These are phyloP conservation scores for Sporothrix phasma DNA, from an alignment of 2,329 filamentous ascomycete species.

Conservation along the genomic window DNA sequence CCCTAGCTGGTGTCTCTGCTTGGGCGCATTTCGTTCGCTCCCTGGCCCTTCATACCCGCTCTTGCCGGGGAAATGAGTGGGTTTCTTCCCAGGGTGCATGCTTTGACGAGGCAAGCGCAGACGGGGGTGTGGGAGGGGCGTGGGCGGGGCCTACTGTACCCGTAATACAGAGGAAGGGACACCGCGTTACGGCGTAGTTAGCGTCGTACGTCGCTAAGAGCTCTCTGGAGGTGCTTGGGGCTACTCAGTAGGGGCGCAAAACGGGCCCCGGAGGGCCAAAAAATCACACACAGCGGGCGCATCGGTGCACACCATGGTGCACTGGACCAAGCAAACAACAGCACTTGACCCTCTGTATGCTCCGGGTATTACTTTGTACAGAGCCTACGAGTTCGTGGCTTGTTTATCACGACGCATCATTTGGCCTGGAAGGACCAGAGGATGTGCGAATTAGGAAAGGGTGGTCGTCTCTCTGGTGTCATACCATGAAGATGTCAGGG, in stretches of 20 bases:
- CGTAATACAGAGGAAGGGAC: too few relatives aligned
- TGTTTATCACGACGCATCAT: neutral
- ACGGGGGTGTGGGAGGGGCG: conserved; percentile 3
- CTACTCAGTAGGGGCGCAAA: neutral
- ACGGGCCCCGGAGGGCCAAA: neutral
- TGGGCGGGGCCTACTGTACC: neutral
- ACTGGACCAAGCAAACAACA: neutral
- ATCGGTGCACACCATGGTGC: neutral
- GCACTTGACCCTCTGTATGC: neutral
- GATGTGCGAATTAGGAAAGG: conserved; percentile 2
- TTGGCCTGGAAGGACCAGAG: neutral
- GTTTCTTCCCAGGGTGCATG: conserved; percentile 4
- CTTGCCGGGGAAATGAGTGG: conserved; percentile 15
- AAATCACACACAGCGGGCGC: neutral
- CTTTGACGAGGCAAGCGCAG: conserved; percentile 19
- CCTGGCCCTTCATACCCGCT: conserved; percentile 5
- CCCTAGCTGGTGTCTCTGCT: neutral
- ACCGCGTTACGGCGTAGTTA: too few relatives aligned
- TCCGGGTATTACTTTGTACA: neutral
- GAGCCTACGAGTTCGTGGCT: too few relatives aligned
- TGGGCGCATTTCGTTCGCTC: conserved; percentile 7
- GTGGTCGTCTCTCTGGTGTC: neutral
- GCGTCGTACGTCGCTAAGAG: too few relatives aligned
- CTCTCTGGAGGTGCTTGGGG: neutral
- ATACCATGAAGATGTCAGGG: neutral